Evolutionary conservation across 2,329 filamentous ascomycete genomes (phyloP).

Genomic region (Neocatenulostroma microsporum): DNA sequence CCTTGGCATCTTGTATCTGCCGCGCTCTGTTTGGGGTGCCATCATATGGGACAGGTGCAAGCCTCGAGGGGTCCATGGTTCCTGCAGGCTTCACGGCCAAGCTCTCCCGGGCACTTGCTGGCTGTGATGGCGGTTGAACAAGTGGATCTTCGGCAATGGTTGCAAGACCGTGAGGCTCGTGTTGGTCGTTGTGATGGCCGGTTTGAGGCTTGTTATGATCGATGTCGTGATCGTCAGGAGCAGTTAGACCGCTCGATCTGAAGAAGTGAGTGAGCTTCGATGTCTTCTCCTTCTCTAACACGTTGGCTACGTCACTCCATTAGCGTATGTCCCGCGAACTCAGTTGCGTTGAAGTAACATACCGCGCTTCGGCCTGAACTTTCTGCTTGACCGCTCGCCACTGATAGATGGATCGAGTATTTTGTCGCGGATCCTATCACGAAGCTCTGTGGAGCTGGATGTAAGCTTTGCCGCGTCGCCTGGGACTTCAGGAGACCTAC

Average conservation of each 20-base stretch:
- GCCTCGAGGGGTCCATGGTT: slow-evolving; percentile 24
- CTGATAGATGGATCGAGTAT: slow-evolving; percentile 1
- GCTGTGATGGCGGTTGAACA: no score
- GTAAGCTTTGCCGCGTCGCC: no score
- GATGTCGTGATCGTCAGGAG: no score
- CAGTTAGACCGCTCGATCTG: no score
- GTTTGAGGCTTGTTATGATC: no score
- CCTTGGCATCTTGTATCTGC: slow-evolving; percentile 60
- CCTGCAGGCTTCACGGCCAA: slow-evolving; percentile 1
- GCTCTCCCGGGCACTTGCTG: no score
- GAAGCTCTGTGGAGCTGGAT: background rate
- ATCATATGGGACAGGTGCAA: slow-evolving; percentile 17
- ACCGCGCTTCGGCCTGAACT: background rate
- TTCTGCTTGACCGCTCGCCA: slow-evolving; percentile 1
- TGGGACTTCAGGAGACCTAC: slow-evolving; percentile 1
- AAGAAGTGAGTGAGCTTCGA: slow-evolving; percentile 7
- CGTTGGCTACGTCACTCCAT: background rate
- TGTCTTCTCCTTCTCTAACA: slow-evolving; percentile 4
- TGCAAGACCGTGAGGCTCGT: no score
- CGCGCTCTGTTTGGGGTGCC: slow-evolving; percentile 47
- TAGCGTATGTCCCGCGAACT: no score
- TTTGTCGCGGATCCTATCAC: background rate
- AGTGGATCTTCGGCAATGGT: slow-evolving; percentile 5
- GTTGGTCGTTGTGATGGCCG: no score
- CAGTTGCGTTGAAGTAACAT: background rate